A percentile compares a stretch with the other conserved stretches of the same genome.
phyloP scores from a whole-genome alignment of 2,329 filamentous ascomycete genomes.

The Capronia coronata region DNA sequence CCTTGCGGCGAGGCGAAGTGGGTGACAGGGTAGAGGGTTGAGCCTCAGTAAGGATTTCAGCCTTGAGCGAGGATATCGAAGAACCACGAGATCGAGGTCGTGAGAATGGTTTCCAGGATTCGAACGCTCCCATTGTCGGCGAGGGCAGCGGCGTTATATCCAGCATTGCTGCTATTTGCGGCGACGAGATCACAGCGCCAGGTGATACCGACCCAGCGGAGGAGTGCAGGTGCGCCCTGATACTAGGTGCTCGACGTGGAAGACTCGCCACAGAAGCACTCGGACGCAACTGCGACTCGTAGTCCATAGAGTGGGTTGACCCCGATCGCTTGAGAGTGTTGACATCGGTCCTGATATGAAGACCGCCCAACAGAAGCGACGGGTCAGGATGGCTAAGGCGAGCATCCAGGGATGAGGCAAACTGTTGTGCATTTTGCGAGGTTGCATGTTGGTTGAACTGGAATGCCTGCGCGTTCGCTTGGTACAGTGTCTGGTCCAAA shows the following conservation, averaged over 20 bases:
- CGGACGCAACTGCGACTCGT: conserved; percentile 35
- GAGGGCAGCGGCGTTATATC: conserved; percentile 75
- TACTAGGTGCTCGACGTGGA: conserved; percentile 41
- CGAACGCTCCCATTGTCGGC: conserved; percentile 63
- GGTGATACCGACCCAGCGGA: conserved; percentile 47
- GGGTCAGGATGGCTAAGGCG: conserved; percentile 16
- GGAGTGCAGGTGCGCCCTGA: conserved; percentile 38
- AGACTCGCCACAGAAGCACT: conserved; percentile 40
- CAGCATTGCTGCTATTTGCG: conserved; percentile 67
- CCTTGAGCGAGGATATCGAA: conserved; percentile 37
- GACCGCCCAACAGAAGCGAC: conserved; percentile 21
- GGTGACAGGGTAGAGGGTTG: conserved; percentile 15
- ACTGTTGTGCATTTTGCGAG: conserved; percentile 19
- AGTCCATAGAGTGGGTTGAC: conserved; percentile 22
- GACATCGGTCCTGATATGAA: conserved; percentile 27
- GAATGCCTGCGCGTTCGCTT: conserved; percentile 12
- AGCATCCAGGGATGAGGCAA: conserved; percentile 2
- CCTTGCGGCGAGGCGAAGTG: conserved; percentile 31
- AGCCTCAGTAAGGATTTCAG: conserved; percentile 13
- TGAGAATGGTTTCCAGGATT: conserved; percentile 54
- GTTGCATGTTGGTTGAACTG: conserved; percentile 20
- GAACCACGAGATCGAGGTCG: conserved; percentile 40
- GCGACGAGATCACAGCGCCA: conserved; percentile 64
- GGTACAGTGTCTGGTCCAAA: conserved; percentile 11
- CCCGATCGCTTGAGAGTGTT: conserved; percentile 12